Evolutionary conservation across 2,329 filamentous ascomycete genomes (phyloP), one percentile per base, ranked within the genome.

Genomic region (Phyllosticta citribraziliensis): DNA sequence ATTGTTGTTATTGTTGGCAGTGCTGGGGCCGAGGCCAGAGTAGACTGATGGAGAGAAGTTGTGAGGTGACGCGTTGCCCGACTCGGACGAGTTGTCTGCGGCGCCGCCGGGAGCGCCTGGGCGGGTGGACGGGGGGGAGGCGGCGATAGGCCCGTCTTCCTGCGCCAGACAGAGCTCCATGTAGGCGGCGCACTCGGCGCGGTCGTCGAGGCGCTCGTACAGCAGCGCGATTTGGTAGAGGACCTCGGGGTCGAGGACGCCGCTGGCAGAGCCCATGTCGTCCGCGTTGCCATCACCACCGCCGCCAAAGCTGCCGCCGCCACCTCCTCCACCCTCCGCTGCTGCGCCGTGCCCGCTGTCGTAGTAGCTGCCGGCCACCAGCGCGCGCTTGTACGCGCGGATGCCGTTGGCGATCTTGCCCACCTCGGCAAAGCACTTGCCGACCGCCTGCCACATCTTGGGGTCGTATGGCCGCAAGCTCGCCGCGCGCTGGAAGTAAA

Each of bases 361-460:
- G 70, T 93, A 92, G 72, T 92, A 93, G 57, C 88, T 90, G 59
- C 95, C 91, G 1, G 92, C 91, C 1, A 94, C 84, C 8, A 99
- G 78, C 0, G 94, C 94, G 47, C 94, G 88, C 72, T 99, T 99
- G 67, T 96, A 85, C 0, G 94, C 91, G 69, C 96, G 94, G 73
- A 99, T 97, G 30, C 91, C 93, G 67, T 97, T 92, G n/a, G 86
- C 82, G 57, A 90, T 80, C 60, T 92, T 86, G 58, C 87, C 88
- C 82, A 97, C 95, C 71, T 92, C 93, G 64, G 93, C 88, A 65
- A 96, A 86, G 71, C 93, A 97, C 35, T 89, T 89, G 10, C 90
- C 94, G 5, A 99, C 91, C 0, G 94, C 94, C 78, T 94, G 88
- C 94, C 94, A 99, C 89, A 99, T 96, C 74, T 97, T 97, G 0